A percentile compares a stretch with the other conserved stretches of the same genome.
These are phyloP conservation scores for Tranzscheliella williamsii DNA, from an alignment of 1,284 basidiomycete species.

Conservation along the genomic window DNA sequence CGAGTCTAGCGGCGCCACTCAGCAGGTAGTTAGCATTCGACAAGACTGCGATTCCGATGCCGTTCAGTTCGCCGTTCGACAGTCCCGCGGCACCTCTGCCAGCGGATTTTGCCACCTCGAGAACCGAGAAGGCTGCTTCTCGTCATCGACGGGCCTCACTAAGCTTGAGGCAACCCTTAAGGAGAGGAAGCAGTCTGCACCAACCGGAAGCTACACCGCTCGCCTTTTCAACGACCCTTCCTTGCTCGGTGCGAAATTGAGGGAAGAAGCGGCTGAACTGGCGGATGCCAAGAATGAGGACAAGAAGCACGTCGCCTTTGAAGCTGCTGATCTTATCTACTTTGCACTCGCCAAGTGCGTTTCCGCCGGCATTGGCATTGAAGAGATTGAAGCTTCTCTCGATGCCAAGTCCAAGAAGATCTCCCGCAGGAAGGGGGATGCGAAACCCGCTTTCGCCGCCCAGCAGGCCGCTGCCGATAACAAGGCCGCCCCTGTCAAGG, in stretches of 20 bases:
- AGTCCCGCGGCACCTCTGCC: slow-evolving; percentile 69
- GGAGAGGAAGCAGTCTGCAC: slow-evolving; percentile 75
- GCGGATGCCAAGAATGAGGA: slow-evolving; percentile 79
- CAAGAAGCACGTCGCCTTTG: slow-evolving; percentile 78
- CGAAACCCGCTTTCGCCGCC: slow-evolving; percentile 80
- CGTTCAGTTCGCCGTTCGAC: slow-evolving; percentile 86
- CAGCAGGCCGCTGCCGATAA: slow-evolving; percentile 55
- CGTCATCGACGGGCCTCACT: slow-evolving; percentile 72
- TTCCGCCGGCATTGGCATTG: slow-evolving; percentile 77
- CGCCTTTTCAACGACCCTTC: slow-evolving; percentile 81
- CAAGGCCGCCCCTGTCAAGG: slow-evolving; percentile 27
- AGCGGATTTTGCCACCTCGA: slow-evolving; percentile 85
- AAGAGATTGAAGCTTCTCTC: slow-evolving; percentile 82
- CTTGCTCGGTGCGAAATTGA: slow-evolving; percentile 87
- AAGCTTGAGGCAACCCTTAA: slow-evolving; percentile 81
- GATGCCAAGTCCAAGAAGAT: slow-evolving; percentile 86
- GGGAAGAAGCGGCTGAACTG: slow-evolving; percentile 97
- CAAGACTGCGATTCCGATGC: slow-evolving; percentile 93
- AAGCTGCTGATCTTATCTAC: slow-evolving; percentile 93
- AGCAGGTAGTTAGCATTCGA: slow-evolving; percentile 80
- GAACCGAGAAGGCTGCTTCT: slow-evolving; percentile 74
- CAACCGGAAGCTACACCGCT: slow-evolving; percentile 88
- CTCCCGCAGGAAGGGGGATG: slow-evolving; percentile 85
- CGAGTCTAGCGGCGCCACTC: slow-evolving; percentile 90
- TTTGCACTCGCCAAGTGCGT: slow-evolving; percentile 89